phyloP scores from a whole-genome alignment of 768 basidiomycete genomes.

The Boletellus ananiceps region DNA sequence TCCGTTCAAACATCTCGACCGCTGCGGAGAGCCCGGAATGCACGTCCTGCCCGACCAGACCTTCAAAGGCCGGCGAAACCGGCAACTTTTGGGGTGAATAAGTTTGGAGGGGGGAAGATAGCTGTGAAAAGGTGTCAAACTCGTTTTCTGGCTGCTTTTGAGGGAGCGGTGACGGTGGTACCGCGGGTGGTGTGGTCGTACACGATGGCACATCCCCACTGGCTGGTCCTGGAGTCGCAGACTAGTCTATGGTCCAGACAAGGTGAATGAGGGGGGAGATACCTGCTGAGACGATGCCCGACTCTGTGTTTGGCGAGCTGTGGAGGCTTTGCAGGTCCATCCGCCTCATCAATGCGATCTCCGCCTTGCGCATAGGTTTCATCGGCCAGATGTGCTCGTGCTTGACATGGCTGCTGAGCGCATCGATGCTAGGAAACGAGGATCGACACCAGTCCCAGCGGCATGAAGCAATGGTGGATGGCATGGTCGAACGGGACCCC shows the following conservation, averaged over 20 bases:
- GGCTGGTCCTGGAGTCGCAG: slow-evolving; percentile 4
- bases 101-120: slow-evolving; percentile 18
- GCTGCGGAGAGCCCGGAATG: slow-evolving; percentile 10
- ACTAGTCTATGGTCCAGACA: neutral
- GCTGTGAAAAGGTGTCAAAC: slow-evolving; percentile 17
- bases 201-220: neutral
- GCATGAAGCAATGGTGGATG: slow-evolving; percentile 33
- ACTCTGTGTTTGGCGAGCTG: slow-evolving; percentile 13
- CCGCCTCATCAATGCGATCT: slow-evolving; percentile 38
- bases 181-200: slow-evolving; percentile 2
- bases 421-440: slow-evolving; percentile 35
- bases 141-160: neutral
- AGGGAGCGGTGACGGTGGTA: neutral
- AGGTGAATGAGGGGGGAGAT: slow-evolving; percentile 1
- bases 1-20: slow-evolving; percentile 19
- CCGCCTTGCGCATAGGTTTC: slow-evolving; percentile 40
- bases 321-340: slow-evolving; percentile 36
- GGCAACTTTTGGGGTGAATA: slow-evolving; percentile 13
- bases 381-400: slow-evolving; percentile 43
- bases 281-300: slow-evolving; percentile 17
- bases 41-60: slow-evolving; percentile 8
- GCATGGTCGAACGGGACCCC: neutral
- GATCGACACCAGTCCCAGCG: slow-evolving; percentile 52
- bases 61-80: slow-evolving; percentile 20
- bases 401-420: slow-evolving; percentile 44